Percentiles rank a stretch among this genome's conserved stretches.
phyloP scores from a whole-genome alignment of 176 grass and related monocot species.

The Saccharum officinarum region DNA sequence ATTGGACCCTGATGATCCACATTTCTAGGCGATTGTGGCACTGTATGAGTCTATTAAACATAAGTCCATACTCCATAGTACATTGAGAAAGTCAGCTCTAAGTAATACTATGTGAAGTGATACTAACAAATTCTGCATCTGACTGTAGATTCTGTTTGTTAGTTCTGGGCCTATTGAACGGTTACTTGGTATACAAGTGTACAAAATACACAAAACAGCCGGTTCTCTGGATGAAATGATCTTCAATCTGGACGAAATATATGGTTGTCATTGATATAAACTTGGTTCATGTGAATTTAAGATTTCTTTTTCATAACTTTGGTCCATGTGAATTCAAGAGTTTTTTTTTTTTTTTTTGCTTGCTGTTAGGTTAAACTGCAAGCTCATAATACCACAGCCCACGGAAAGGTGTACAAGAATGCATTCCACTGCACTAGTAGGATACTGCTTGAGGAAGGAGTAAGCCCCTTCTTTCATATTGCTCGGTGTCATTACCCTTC shows the following conservation, averaged over 20 bases:
- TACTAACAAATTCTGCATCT: not conserved
- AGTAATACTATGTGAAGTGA: not conserved
- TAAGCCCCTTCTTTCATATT: slow-evolving; percentile 47
- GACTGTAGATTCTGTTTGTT: not conserved
- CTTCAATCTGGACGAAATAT: not conserved
- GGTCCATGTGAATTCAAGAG: not conserved
- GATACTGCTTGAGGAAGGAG: slow-evolving; percentile 89
- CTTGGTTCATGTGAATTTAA: slow-evolving; percentile 17
- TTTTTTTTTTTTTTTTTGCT: not conserved
- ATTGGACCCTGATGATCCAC: not conserved
- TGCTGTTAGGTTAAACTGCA: slow-evolving; percentile 85
- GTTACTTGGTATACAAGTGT: slow-evolving; percentile 9
- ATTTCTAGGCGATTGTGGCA: not conserved
- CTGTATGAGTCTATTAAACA: not conserved
- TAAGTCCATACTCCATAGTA: not conserved
- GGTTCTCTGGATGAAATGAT: not conserved
- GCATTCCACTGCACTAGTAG: slow-evolving; percentile 77
- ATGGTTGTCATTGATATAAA: slow-evolving; percentile 3
- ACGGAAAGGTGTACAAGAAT: slow-evolving; percentile 83
- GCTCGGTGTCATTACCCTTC: not conserved
- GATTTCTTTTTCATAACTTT: not conserved
- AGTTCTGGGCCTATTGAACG: not conserved
- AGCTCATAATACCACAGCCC: slow-evolving; percentile 85
- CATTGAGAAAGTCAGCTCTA: not conserved
- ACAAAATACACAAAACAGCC: not conserved